Conservation (phyloP, 1,284 basidiomycete species). For the Mycena sp. region DNA sequence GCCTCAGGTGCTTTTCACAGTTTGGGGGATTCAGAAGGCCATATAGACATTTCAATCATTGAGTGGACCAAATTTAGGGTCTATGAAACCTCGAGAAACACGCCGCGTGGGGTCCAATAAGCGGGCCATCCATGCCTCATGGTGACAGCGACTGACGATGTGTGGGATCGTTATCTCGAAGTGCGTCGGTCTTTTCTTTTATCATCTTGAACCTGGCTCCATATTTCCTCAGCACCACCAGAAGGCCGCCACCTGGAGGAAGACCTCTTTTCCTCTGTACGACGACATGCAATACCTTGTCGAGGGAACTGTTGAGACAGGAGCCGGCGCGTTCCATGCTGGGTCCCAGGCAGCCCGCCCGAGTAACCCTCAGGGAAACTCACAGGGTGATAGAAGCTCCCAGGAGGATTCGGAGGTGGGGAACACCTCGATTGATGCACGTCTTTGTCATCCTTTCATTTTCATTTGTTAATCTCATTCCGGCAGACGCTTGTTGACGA, state of each 20-base stretch:
- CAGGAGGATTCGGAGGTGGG: neutral
- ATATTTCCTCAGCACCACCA: conserved; percentile 32
- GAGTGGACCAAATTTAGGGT: too few relatives aligned
- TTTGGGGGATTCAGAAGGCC: too few relatives aligned
- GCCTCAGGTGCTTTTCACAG: too few relatives aligned
- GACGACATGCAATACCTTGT: conserved; percentile 35
- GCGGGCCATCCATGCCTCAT: too few relatives aligned
- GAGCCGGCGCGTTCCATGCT: conserved; percentile 35
- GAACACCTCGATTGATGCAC: neutral
- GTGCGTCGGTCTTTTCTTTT: conserved; percentile 26
- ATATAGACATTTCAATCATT: too few relatives aligned
- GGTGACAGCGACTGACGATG: conserved; percentile 39
- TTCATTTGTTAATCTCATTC: neutral
- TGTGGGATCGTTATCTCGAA: conserved; percentile 37
- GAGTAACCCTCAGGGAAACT: neutral
- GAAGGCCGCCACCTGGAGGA: conserved; percentile 34
- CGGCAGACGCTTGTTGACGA: neutral
- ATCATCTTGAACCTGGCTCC: neutral
- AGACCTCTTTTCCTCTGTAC: conserved; percentile 37
- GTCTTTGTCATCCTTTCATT: neutral
- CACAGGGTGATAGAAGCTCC: neutral
- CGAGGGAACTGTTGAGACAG: conserved; percentile 37
- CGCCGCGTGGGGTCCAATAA: too few relatives aligned
- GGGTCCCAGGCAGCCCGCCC: conserved; percentile 7
- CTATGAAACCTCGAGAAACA: too few relatives aligned